A percentile compares a stretch with the other conserved stretches of the same genome.
phyloP scores from a whole-genome alignment of 768 basidiomycete species.

The Holtermanniella nyarrowii region DNA sequence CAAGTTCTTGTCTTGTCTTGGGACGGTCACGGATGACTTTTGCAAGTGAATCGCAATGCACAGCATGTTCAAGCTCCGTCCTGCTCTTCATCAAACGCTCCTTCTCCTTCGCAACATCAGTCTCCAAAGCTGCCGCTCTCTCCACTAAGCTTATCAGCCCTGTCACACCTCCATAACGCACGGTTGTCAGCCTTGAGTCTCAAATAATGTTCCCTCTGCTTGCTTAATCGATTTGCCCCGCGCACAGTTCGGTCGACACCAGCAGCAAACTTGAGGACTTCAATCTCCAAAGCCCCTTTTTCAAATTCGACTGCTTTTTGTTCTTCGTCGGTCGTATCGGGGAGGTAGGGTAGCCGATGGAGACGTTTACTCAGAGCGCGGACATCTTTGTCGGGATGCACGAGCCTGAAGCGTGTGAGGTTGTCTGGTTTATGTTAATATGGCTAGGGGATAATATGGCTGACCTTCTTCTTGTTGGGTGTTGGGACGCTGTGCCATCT shows the following conservation, averaged over 20 bases:
- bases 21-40: constrained; percentile 15
- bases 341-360: constrained; percentile 16
- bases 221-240: constrained; percentile 15
- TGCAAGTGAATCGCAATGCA: constrained; percentile 27
- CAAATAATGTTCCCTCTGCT: not conserved
- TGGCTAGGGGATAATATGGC: not conserved
- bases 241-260: not conserved
- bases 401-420: constrained; percentile 27
- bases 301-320: constrained; percentile 19
- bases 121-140: not conserved
- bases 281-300: constrained; percentile 12
- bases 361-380: constrained; percentile 22
- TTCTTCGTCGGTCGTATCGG: constrained; percentile 5
- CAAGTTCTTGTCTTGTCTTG: constrained; percentile 20
- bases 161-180: not conserved
- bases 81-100: not conserved
- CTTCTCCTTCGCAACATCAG: not conserved
- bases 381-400: constrained; percentile 30
- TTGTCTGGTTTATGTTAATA: constrained; percentile 14
- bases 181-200: not conserved
- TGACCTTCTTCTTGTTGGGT: not conserved
- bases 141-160: not conserved
- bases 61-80: not conserved
- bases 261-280: not conserved
- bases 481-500: not conserved